Conservation (phyloP, 768 basidiomycete genomes). For the Boletus vermiculosoides region DNA sequence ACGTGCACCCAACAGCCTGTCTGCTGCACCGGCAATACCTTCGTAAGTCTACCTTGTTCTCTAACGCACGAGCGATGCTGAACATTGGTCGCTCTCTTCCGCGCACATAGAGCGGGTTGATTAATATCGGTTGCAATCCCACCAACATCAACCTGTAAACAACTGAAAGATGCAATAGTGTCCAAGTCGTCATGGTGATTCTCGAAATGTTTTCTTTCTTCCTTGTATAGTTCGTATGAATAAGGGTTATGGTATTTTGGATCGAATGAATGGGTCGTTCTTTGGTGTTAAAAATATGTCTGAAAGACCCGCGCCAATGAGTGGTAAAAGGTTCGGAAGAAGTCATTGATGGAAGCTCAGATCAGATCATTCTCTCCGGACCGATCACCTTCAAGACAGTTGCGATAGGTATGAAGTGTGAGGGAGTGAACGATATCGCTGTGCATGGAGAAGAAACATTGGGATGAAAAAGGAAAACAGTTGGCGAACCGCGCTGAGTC, state of each 20-base stretch:
- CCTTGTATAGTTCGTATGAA: background rate
- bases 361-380: too few species aligned
- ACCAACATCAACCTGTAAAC: background rate
- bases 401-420: too few species aligned
- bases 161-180: background rate
- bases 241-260: background rate
- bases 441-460: too few species aligned
- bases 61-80: background rate
- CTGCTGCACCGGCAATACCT: constrained; percentile 9
- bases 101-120: constrained; percentile 4
- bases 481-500: too few species aligned
- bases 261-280: background rate
- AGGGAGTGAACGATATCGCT: too few species aligned
- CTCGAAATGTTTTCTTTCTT: background rate
- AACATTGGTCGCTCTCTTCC: background rate
- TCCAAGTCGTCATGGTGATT: background rate
- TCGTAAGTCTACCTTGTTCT: background rate
- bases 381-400: too few species aligned
- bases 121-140: too few species aligned
- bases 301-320: too few species aligned
- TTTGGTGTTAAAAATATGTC: background rate
- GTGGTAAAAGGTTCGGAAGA: too few species aligned
- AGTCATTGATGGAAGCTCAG: too few species aligned
- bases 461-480: too few species aligned
- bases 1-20: constrained; percentile 8